These are phyloP conservation scores for Lentinula lateritia DNA, from an alignment of 768 basidiomycete species.

Conservation along the genomic window DNA sequence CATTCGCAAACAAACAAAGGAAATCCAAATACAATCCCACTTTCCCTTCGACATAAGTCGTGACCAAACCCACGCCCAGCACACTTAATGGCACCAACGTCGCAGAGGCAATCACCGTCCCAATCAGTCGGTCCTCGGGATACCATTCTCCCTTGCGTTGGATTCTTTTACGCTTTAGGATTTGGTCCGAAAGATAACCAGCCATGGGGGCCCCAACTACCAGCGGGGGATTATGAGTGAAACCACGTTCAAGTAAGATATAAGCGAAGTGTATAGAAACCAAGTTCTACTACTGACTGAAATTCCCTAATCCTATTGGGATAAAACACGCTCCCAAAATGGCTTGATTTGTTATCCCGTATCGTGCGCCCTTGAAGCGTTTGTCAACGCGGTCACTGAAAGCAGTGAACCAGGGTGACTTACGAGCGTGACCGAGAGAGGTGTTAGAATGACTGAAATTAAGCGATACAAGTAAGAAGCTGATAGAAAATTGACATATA, in stretches of 20 bases:
- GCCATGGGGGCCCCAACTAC: slow-evolving; percentile 57
- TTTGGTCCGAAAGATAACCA: slow-evolving; percentile 52
- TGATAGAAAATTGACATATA: slow-evolving; percentile 8
- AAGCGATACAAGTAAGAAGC: slow-evolving; percentile 16
- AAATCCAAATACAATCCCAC: slow-evolving; percentile 47
- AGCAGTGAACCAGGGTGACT: slow-evolving; percentile 13
- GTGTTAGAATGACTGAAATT: slow-evolving; percentile 46
- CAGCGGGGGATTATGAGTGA: background rate
- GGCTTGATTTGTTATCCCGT: slow-evolving; percentile 51
- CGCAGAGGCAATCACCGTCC: slow-evolving; percentile 37
- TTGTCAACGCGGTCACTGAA: background rate
- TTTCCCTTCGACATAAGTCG: slow-evolving; percentile 41
- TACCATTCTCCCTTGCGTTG: slow-evolving; percentile 53
- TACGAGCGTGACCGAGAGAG: slow-evolving; percentile 65
- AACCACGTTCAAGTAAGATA: background rate
- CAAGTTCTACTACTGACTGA: slow-evolving; percentile 32
- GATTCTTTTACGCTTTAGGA: slow-evolving; percentile 42
- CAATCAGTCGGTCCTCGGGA: slow-evolving; percentile 65
- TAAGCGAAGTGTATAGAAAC: background rate
- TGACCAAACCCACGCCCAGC: slow-evolving; percentile 42
- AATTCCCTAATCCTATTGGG: slow-evolving; percentile 54
- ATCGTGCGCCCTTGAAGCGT: slow-evolving; percentile 43
- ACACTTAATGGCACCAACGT: slow-evolving; percentile 51
- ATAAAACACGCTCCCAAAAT: slow-evolving; percentile 56
- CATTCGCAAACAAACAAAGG: slow-evolving; percentile 55